These are phyloP conservation scores for Myriosclerotinia duriaeana DNA, from an alignment of 2,329 filamentous ascomycete species.

Conservation along the genomic window DNA sequence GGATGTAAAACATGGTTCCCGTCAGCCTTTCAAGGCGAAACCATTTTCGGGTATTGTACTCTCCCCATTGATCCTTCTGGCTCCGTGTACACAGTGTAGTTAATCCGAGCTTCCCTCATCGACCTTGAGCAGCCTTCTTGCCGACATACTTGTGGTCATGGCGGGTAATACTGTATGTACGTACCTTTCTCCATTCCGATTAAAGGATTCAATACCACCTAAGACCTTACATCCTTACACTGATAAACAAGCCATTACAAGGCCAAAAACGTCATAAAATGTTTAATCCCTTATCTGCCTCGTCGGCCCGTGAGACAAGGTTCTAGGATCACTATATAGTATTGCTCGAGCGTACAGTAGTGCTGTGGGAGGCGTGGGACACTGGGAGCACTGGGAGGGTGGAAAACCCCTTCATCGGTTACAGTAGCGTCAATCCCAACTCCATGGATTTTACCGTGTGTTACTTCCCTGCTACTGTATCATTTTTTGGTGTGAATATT, in stretches of 20 bases:
- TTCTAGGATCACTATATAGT: background rate
- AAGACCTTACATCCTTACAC: background rate
- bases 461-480: background rate
- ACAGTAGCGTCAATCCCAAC: background rate
- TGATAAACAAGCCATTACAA: no score
- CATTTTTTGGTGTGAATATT: no score
- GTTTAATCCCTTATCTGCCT: background rate
- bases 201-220: background rate
- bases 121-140: background rate
- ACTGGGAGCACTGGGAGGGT: no score
- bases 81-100: background rate
- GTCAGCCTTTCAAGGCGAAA: constrained; percentile 24
- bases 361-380: no score
- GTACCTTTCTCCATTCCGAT: background rate
- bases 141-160: background rate
- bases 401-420: background rate
- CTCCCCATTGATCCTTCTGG: background rate
- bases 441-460: background rate
- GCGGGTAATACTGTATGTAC: background rate
- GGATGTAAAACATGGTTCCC: constrained; percentile 13
- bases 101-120: constrained; percentile 1
- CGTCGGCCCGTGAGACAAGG: background rate
- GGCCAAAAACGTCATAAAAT: constrained; percentile 3
- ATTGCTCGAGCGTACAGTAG: constrained; percentile 14
- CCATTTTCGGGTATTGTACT: background rate